phyloP scores from a whole-genome alignment of 2,329 filamentous ascomycete genomes.

The Lojkania enalia region DNA sequence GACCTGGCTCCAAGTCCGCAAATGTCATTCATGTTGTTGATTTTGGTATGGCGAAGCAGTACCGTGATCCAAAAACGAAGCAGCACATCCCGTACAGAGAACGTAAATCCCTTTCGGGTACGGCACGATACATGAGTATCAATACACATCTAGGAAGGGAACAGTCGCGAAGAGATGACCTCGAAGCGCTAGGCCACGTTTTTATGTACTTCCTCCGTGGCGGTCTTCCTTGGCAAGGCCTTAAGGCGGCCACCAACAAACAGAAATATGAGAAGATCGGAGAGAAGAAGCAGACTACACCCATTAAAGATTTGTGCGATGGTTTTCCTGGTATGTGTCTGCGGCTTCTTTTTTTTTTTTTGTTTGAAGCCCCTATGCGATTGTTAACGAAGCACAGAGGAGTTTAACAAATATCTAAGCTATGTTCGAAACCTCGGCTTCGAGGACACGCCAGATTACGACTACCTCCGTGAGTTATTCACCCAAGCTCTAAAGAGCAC shows the following conservation, averaged over 20 bases:
- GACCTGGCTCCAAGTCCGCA: conserved; percentile 87
- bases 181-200: conserved; percentile 78
- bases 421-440: conserved; percentile 98
- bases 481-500: conserved; percentile 93
- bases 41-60: conserved; percentile 99
- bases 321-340: conserved; percentile 72
- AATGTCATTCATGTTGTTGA: conserved; percentile 99
- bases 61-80: conserved; percentile 97
- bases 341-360: not conserved
- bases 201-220: conserved; percentile 72
- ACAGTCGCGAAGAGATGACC: conserved; percentile 92
- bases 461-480: conserved; percentile 94
- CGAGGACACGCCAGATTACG: conserved; percentile 97
- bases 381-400: conserved; percentile 60
- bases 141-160: conserved; percentile 97
- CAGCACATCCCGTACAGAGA: conserved; percentile 98
- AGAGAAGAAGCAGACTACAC: conserved; percentile 98
- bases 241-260: conserved; percentile 75
- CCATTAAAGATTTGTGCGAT: conserved; percentile 95
- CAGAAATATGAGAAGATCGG: conserved; percentile 99
- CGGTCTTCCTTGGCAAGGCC: conserved; percentile 68
- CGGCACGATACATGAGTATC: conserved; percentile 98
- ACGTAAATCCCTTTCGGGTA: conserved; percentile 94
- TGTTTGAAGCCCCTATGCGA: too few species aligned
- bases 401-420: conserved; percentile 96